These are phyloP conservation scores for Oryza meridionalis DNA, from an alignment of 176 grass and related monocot genomes.

Conservation along the genomic window DNA sequence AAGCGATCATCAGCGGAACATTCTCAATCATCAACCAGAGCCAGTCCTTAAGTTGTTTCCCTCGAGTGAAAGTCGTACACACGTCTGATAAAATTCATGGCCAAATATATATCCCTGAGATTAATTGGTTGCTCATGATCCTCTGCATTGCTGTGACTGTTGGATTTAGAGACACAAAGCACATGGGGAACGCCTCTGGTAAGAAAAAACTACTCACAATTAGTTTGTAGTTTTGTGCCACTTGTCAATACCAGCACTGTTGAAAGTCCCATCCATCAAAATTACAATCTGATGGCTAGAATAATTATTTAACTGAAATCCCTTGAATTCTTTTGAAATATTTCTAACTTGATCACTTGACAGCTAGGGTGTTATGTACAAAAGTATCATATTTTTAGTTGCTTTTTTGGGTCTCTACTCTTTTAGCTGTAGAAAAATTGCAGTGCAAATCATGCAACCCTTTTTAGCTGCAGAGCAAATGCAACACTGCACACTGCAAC, in stretches of 20 bases:
- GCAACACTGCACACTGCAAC: not conserved
- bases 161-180: slow-evolving; percentile 92
- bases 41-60: slow-evolving; percentile 93
- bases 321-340: not conserved
- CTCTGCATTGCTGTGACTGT: slow-evolving; percentile 94
- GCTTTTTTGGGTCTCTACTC: too few relatives aligned
- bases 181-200: slow-evolving; percentile 99
- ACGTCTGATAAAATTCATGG: slow-evolving; percentile 95
- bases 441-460: too few relatives aligned
- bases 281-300: not conserved
- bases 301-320: not conserved
- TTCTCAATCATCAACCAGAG: slow-evolving; percentile 99
- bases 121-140: slow-evolving; percentile 99
- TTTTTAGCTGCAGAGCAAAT: not conserved
- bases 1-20: slow-evolving; percentile 97
- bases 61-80: slow-evolving; percentile 94
- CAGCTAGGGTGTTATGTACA: not conserved
- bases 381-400: not conserved
- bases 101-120: slow-evolving; percentile 98
- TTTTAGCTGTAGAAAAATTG: too few relatives aligned
- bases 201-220: slow-evolving; percentile 13
- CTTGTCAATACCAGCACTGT: not conserved
- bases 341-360: not conserved
- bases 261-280: not conserved
- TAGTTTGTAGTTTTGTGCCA: not conserved